Conservation (phyloP, 2,329 filamentous ascomycete genomes). For the Pseudogymnoascus sp. region DNA sequence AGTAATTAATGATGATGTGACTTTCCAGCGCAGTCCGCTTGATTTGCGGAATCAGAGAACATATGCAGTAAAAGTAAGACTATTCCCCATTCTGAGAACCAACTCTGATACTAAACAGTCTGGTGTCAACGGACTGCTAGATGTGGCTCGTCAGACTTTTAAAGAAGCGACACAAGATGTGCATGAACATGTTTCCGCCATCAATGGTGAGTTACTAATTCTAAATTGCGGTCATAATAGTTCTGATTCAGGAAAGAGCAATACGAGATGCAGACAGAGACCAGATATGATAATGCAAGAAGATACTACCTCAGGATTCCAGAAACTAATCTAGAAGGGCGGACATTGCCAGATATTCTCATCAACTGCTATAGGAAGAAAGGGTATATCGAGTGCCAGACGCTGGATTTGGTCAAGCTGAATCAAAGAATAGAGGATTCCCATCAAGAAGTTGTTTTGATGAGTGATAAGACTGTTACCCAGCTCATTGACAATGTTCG, state of each 20-base stretch:
- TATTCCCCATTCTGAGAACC: neutral
- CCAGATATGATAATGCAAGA: slow-evolving; percentile 69
- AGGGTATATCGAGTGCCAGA: slow-evolving; percentile 78
- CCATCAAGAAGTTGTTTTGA: slow-evolving; percentile 72
- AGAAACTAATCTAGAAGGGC: slow-evolving; percentile 52
- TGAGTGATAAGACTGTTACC: slow-evolving; percentile 71
- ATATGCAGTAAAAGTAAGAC: slow-evolving; percentile 69
- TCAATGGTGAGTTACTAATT: slow-evolving; percentile 46
- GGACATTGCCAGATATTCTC: slow-evolving; percentile 55
- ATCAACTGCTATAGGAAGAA: slow-evolving; percentile 70
- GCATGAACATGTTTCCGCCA: slow-evolving; percentile 56
- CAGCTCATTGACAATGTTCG: slow-evolving; percentile 65
- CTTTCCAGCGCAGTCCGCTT: slow-evolving; percentile 67
- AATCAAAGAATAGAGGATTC: slow-evolving; percentile 71
- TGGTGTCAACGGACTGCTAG: slow-evolving; percentile 75
- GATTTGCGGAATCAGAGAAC: slow-evolving; percentile 84
- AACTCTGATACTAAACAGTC: slow-evolving; percentile 38
- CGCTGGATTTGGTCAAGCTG: slow-evolving; percentile 71
- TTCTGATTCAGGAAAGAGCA: slow-evolving; percentile 17
- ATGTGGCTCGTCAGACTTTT: slow-evolving; percentile 81
- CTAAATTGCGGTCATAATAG: neutral
- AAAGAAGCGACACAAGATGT: slow-evolving; percentile 80
- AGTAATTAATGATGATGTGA: slow-evolving; percentile 73
- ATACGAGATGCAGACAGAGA: slow-evolving; percentile 50
- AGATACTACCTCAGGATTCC: slow-evolving; percentile 71